Conservation (phyloP, 2,329 filamentous ascomycete species). For the Botrytis cinerea region DNA sequence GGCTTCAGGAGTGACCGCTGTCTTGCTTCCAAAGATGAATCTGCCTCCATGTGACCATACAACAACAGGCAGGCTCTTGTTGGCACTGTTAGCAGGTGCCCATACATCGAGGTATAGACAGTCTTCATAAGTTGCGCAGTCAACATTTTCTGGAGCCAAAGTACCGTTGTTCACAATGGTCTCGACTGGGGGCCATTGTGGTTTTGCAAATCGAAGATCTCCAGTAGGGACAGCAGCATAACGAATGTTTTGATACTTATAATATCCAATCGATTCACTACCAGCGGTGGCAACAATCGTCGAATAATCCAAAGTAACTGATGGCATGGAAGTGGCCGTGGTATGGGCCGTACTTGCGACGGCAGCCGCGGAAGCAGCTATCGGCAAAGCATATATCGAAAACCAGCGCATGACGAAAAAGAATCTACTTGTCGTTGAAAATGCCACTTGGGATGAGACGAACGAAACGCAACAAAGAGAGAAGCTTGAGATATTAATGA, state of each 20-base stretch:
- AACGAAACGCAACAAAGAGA: not conserved
- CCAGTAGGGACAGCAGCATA: conserved; percentile 43
- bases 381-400: not conserved
- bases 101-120: conserved; percentile 38
- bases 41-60: conserved; percentile 42
- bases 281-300: conserved; percentile 26
- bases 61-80: conserved; percentile 39
- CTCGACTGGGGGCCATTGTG: conserved; percentile 43
- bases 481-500: not conserved
- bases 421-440: not conserved
- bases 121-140: conserved; percentile 41
- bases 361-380: not conserved
- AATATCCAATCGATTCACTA: conserved; percentile 26
- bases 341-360: not conserved
- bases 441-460: not conserved
- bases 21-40: conserved; percentile 36
- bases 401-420: not conserved
- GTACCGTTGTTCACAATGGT: conserved; percentile 41
- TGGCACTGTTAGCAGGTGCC: conserved; percentile 36
- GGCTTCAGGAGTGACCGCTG: conserved; percentile 41
- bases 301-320: conserved; percentile 28
- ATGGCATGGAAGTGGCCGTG: not conserved
- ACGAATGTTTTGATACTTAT: conserved; percentile 42
- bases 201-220: conserved; percentile 42
- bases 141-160: conserved; percentile 41